These are phyloP conservation scores for Fusarium compactum DNA, from an alignment of 2,329 filamentous ascomycete genomes.

Conservation along the genomic window DNA sequence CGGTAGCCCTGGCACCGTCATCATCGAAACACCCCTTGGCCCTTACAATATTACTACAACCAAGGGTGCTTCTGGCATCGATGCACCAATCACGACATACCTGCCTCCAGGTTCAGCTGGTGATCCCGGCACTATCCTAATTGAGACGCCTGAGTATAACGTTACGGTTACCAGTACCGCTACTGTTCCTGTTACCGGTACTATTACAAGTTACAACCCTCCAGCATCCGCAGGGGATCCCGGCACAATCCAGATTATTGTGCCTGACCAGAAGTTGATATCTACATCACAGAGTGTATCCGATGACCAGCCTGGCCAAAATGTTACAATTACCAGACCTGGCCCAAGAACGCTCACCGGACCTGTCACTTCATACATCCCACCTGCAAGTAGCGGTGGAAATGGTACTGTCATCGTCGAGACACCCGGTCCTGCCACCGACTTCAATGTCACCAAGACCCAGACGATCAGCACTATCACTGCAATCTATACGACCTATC, in stretches of 20 bases:
- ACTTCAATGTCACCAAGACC: constrained; percentile 20
- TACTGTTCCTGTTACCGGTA: background rate
- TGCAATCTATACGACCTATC: constrained; percentile 27
- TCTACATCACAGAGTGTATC: background rate
- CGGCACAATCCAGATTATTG: constrained; percentile 25
- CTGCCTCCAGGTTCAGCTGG: background rate
- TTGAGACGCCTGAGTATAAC: constrained; percentile 23
- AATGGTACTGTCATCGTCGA: constrained; percentile 33
- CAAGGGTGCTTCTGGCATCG: constrained; percentile 11
- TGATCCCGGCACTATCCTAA: constrained; percentile 20
- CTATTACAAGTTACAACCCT: constrained; percentile 15
- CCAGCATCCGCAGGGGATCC: constrained; percentile 23
- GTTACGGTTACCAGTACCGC: constrained; percentile 5
- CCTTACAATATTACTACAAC: background rate
- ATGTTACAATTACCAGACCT: constrained; percentile 22
- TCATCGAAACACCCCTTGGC: no score
- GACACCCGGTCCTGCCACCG: constrained; percentile 17
- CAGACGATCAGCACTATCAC: constrained; percentile 29
- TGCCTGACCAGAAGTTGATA: constrained; percentile 7
- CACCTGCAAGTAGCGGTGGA: constrained; percentile 10
- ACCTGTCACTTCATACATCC: constrained; percentile 21
- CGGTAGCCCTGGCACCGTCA: no score
- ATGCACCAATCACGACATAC: constrained; percentile 15
- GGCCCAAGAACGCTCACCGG: constrained; percentile 27
- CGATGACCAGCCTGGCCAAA: background rate